phyloP scores from a whole-genome alignment of 768 basidiomycete species.

The Pleurotus tuber-regium region DNA sequence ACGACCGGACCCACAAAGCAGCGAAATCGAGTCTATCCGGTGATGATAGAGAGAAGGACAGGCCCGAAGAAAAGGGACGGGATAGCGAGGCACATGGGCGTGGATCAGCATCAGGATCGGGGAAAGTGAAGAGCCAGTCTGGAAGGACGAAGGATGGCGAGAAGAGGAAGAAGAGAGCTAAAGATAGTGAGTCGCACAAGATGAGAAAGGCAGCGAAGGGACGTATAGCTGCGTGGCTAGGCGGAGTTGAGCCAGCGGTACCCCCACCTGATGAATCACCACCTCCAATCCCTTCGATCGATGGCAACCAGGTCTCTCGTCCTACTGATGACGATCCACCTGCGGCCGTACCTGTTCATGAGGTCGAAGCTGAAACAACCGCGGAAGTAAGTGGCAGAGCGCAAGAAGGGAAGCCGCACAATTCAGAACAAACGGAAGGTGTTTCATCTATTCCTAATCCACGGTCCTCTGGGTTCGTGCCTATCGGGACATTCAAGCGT shows the following conservation, averaged over 20 bases:
- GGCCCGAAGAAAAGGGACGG: slow-evolving; percentile 13
- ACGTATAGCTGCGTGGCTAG: slow-evolving; percentile 77
- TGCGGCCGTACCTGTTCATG: not conserved
- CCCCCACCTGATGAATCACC: slow-evolving; percentile 48
- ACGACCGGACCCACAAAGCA: slow-evolving; percentile 38
- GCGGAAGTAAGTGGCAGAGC: too few species aligned
- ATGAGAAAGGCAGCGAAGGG: slow-evolving; percentile 51
- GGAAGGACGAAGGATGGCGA: slow-evolving; percentile 26
- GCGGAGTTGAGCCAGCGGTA: slow-evolving; percentile 57
- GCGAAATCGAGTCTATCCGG: slow-evolving; percentile 28
- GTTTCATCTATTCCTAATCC: slow-evolving; percentile 54
- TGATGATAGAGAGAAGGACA: slow-evolving; percentile 18
- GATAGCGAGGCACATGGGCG: slow-evolving; percentile 12
- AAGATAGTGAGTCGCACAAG: slow-evolving; percentile 17
- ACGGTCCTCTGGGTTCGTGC: slow-evolving; percentile 74
- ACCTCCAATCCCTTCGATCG: slow-evolving; percentile 33
- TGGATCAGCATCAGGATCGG: slow-evolving; percentile 9
- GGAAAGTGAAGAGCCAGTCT: slow-evolving; percentile 22
- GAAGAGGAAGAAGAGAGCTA: slow-evolving; percentile 23
- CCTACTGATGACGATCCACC: not conserved
- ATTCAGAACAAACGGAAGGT: slow-evolving; percentile 14
- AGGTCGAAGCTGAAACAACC: not conserved
- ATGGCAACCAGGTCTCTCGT: slow-evolving; percentile 3
- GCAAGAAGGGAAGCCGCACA: slow-evolving; percentile 10
- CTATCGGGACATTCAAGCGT: slow-evolving; percentile 53